phyloP scores from a whole-genome alignment of 2,329 filamentous ascomycete genomes.

The Pleoardoris graminearum region DNA sequence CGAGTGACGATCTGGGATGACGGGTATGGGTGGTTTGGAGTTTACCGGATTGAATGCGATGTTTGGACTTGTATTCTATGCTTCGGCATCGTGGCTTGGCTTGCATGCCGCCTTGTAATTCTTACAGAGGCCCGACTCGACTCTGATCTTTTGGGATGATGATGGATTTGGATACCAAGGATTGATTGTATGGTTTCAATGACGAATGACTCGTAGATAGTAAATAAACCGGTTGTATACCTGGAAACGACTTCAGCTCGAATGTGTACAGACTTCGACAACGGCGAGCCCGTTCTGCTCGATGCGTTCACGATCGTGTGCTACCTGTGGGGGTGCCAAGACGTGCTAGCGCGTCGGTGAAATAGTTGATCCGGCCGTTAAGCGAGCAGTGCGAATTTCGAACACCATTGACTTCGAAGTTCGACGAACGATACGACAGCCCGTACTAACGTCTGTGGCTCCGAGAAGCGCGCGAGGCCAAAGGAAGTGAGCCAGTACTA shows the following conservation, averaged over 20 bases:
- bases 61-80: constrained; percentile 9
- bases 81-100: constrained; percentile 4
- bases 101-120: constrained; percentile 14
- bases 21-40: background rate
- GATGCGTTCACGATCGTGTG: background rate
- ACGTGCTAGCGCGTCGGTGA: constrained; percentile 14
- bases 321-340: constrained; percentile 9
- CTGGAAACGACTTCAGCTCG: background rate
- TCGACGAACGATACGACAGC: constrained; percentile 19
- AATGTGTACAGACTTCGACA: background rate
- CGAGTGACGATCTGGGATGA: constrained; percentile 13
- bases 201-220: constrained; percentile 15
- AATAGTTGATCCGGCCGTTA: constrained; percentile 23
- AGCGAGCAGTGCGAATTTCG: constrained; percentile 20
- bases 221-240: constrained; percentile 10
- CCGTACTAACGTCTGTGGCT: constrained; percentile 9
- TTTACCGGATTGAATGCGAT: constrained; percentile 6
- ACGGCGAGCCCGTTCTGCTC: background rate
- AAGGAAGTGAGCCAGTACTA: constrained; percentile 38
- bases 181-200: background rate
- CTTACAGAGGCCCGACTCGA: background rate
- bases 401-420: constrained; percentile 16
- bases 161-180: constrained; percentile 5
- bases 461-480: too few relatives aligned
- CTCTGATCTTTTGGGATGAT: constrained; percentile 1